Evolutionary conservation across 345 rosid species (phyloP).

Genomic region (Gossypium turneri): DNA sequence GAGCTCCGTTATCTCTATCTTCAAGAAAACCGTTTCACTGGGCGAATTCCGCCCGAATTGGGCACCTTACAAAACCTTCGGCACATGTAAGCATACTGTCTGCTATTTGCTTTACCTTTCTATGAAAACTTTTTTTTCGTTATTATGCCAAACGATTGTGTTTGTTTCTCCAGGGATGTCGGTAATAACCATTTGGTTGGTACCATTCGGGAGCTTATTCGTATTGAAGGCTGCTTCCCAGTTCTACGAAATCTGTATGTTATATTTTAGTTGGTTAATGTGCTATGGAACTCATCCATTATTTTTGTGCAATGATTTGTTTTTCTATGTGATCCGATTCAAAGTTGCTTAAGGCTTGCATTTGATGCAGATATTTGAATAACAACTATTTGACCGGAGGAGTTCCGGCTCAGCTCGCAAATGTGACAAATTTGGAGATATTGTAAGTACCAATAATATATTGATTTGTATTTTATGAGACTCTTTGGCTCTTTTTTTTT

Average conservation of each 20-base stretch:
- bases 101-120: neutral
- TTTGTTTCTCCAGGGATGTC: conserved; percentile 58
- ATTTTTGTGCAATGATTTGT: neutral
- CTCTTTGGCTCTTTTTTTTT: neutral
- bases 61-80: conserved; percentile 68
- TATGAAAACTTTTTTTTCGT: neutral
- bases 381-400: conserved; percentile 93
- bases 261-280: neutral
- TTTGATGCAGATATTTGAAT: conserved; percentile 59
- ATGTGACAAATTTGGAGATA: conserved; percentile 82
- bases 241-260: conserved; percentile 83
- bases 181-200: conserved; percentile 95
- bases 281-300: neutral
- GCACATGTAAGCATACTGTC: conserved; percentile 35
- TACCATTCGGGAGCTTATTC: conserved; percentile 84
- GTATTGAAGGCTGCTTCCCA: conserved; percentile 83
- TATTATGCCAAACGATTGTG: neutral
- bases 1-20: conserved; percentile 88
- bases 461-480: neutral
- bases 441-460: conserved; percentile 46
- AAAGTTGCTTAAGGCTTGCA: neutral
- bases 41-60: conserved; percentile 79
- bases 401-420: conserved; percentile 86
- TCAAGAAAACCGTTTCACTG: conserved; percentile 85
- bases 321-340: neutral